Evolutionary conservation across 2,329 filamentous ascomycete species (phyloP), one percentile per base, ranked within the genome.

Genomic region (Fusarium subtropicale): DNA sequence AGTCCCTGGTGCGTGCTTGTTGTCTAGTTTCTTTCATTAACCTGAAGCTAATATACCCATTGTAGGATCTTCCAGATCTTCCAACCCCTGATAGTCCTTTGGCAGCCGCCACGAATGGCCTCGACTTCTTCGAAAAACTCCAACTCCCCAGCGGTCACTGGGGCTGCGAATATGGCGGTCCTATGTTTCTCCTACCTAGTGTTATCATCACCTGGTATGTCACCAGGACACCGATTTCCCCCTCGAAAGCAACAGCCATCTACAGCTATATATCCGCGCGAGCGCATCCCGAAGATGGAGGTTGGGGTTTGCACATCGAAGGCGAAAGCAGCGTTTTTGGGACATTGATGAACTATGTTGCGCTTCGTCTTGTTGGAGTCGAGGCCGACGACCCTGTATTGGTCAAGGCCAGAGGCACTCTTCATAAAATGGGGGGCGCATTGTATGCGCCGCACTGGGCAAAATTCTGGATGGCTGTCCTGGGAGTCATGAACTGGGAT

Each of bases 91-190:
- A 88, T 65, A 94, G 85, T 5, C 91, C 95, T 7, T 84, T 96
- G 59, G 88, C 96, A 69, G 85, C 93, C 7, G 93, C 93, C 5
- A 84, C 86, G 63, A 99, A 99, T 81, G 94, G 91, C 38, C 85
- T 98, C 56, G 83, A 87, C 5, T 98, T 97, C 83, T 97, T 97
- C 82, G 92, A 94, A 60, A 88, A 95, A 68, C 87, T 98, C 26
- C 96, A 99, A 78, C 85, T 97, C 2, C 89, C 91, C 16, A 91
- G 93, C 1, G 96, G 96, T 7, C 93, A 97, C 76, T 99, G 96
- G 96, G 96, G 86, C 7, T 98, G 95, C 82, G 96, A 99, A 79
- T 99, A 99, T 81, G 96, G 96, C 56, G 96, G 96, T 1, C 96
- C 96, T 6, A 95, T 97, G 92, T 99, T 99, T 77, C 87, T 98